Evolutionary conservation across 2,329 filamentous ascomycete genomes (phyloP).

Genomic region (Paraconiothyrium brasiliense): DNA sequence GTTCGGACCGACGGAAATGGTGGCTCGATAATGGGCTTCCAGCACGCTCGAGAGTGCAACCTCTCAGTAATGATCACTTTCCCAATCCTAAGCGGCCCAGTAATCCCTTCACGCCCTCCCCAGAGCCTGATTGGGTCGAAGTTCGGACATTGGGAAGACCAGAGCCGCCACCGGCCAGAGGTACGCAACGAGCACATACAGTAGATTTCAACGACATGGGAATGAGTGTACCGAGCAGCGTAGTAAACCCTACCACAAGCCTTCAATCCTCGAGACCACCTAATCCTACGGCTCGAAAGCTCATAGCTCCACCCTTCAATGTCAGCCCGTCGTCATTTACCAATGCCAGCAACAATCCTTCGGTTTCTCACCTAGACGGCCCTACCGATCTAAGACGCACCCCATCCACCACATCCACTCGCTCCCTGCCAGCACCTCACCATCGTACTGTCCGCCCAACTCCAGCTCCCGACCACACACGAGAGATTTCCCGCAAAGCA

Average conservation of each 20-base stretch:
- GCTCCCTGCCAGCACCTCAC: constrained; percentile 39
- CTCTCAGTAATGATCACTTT: constrained; percentile 69
- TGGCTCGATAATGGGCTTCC: constrained; percentile 74
- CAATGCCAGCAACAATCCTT: constrained; percentile 7
- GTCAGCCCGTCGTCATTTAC: constrained; percentile 27
- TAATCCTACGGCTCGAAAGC: constrained; percentile 39
- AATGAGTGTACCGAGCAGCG: constrained; percentile 18
- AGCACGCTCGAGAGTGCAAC: constrained; percentile 75
- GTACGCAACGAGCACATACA: constrained; percentile 40
- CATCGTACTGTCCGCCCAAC: constrained; percentile 23
- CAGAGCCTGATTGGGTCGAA: constrained; percentile 85
- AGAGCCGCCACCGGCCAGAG: constrained; percentile 44
- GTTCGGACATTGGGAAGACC: constrained; percentile 43
- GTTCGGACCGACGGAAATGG: constrained; percentile 70
- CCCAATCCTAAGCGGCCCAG: constrained; percentile 78
- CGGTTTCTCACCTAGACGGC: constrained; percentile 36
- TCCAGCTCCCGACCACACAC: constrained; percentile 22
- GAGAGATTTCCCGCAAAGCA: constrained; percentile 44
- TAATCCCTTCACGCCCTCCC: constrained; percentile 80
- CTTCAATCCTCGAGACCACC: constrained; percentile 20
- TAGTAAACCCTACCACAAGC: constrained; percentile 31
- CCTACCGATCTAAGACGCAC: constrained; percentile 35
- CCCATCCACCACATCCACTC: constrained; percentile 37
- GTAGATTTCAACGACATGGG: constrained; percentile 38
- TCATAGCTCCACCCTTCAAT: constrained; percentile 43